Percentiles rank a stretch among this genome's conserved stretches.
These are phyloP conservation scores for Rosellinia necatrix DNA, from an alignment of 2,329 filamentous ascomycete species.

Conservation along the genomic window DNA sequence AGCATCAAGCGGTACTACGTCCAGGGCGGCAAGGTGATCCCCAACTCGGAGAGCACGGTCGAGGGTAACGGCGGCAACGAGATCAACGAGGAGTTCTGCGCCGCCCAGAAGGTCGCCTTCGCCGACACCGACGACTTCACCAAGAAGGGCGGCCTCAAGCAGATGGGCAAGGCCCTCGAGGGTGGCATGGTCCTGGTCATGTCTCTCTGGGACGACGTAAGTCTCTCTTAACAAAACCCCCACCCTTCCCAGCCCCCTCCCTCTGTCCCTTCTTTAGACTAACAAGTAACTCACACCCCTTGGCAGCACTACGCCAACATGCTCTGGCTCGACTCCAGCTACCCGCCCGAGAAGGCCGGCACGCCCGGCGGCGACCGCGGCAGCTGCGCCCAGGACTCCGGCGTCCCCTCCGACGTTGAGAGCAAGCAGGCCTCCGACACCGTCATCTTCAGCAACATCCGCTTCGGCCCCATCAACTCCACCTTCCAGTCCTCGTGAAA, in stretches of 20 bases:
- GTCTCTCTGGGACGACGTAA: constrained; percentile 60
- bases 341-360: constrained; percentile 42
- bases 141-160: constrained; percentile 55
- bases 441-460: constrained; percentile 55
- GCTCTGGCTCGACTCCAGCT: constrained; percentile 64
- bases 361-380: constrained; percentile 52
- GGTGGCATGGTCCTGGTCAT: constrained; percentile 65
- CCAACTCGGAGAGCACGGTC: constrained; percentile 44
- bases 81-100: constrained; percentile 61
- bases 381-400: constrained; percentile 49
- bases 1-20: constrained; percentile 63
- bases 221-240: constrained; percentile 3
- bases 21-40: constrained; percentile 56
- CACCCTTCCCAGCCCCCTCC: not conserved
- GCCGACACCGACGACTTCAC: constrained; percentile 56
- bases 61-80: constrained; percentile 38
- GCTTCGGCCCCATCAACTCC: constrained; percentile 51
- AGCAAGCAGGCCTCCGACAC: constrained; percentile 43
- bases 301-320: constrained; percentile 57
- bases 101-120: constrained; percentile 57
- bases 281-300: constrained; percentile 3
- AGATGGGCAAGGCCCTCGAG: constrained; percentile 57
- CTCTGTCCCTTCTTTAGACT: not conserved
- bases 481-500: constrained; percentile 42
- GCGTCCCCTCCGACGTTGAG: constrained; percentile 52